A percentile compares a stretch with the other conserved stretches of the same genome.
These are phyloP conservation scores for Tricholoma hemisulphureum DNA, from an alignment of 768 basidiomycete species.

Conservation along the genomic window DNA sequence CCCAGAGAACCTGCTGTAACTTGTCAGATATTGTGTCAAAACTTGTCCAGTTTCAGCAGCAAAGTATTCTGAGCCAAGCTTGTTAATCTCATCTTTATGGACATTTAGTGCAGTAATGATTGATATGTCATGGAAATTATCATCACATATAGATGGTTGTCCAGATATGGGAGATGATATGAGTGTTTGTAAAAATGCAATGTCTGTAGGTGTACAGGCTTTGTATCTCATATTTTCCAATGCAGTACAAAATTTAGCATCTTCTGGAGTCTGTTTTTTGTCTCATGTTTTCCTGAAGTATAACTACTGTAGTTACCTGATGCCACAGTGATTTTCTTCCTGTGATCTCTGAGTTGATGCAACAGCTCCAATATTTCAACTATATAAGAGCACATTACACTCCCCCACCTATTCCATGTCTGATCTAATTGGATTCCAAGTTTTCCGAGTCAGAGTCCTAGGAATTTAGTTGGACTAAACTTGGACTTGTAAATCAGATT, in stretches of 20 bases:
- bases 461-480: too few relatives aligned
- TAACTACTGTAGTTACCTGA: slow-evolving; percentile 16
- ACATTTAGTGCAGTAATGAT: slow-evolving; percentile 33
- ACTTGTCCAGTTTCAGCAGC: slow-evolving; percentile 23
- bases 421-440: too few relatives aligned
- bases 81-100: slow-evolving; percentile 33
- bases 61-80: slow-evolving; percentile 25
- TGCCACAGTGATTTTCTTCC: slow-evolving; percentile 21
- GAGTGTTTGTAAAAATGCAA: slow-evolving; percentile 30
- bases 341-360: neutral
- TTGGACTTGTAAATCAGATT: too few relatives aligned
- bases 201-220: slow-evolving; percentile 37
- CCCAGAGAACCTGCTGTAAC: slow-evolving; percentile 2
- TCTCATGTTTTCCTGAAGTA: neutral
- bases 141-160: slow-evolving; percentile 3
- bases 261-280: neutral
- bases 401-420: too few relatives aligned
- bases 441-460: too few relatives aligned
- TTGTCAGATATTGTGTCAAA: slow-evolving; percentile 8
- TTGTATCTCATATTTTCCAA: slow-evolving; percentile 41
- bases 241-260: slow-evolving; percentile 24
- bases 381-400: too few relatives aligned
- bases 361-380: neutral
- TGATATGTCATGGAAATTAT: slow-evolving; percentile 28
- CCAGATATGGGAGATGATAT: slow-evolving; percentile 15